Conservation (phyloP, 495 filamentous ascomycete genomes). For the Gamarada debralockiae region DNA sequence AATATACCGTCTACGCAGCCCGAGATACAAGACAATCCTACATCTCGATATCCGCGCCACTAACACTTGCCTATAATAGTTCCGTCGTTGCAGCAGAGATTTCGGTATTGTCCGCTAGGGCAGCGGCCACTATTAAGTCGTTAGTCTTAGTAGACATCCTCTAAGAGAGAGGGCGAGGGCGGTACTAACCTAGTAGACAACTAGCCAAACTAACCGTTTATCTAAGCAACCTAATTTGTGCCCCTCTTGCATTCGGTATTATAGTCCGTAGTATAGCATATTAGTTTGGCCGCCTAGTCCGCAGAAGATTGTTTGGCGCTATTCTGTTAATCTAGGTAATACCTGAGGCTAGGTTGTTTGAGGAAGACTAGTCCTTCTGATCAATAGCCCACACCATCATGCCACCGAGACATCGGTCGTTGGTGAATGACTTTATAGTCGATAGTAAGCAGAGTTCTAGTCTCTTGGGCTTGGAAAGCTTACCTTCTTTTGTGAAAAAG, state of each 20-base stretch:
- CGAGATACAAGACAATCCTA: constrained; percentile 9
- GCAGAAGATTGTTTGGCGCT: too few species aligned
- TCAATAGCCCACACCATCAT: too few species aligned
- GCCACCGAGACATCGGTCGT: constrained; percentile 40
- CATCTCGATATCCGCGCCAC: constrained; percentile 21
- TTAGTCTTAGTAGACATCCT: neutral
- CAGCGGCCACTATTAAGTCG: neutral
- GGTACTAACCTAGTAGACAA: neutral
- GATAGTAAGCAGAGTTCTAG: neutral
- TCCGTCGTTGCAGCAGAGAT: constrained; percentile 23
- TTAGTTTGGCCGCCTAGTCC: too few species aligned
- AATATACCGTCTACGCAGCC: neutral
- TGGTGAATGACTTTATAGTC: constrained; percentile 31
- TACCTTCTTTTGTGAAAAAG: constrained; percentile 15
- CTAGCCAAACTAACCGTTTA: neutral
- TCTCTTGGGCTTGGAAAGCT: neutral
- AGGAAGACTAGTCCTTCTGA: too few species aligned
- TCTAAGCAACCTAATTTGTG: too few species aligned
- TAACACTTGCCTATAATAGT: constrained; percentile 24
- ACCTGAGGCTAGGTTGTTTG: too few species aligned
- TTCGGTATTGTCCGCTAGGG: neutral
- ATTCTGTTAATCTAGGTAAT: too few species aligned
- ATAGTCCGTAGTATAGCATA: too few species aligned
- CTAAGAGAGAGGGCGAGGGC: neutral
- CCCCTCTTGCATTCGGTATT: too few species aligned